Evolutionary conservation across 2,329 filamentous ascomycete genomes (phyloP).

Genomic region (Dothidotthia symphoricarpi): DNA sequence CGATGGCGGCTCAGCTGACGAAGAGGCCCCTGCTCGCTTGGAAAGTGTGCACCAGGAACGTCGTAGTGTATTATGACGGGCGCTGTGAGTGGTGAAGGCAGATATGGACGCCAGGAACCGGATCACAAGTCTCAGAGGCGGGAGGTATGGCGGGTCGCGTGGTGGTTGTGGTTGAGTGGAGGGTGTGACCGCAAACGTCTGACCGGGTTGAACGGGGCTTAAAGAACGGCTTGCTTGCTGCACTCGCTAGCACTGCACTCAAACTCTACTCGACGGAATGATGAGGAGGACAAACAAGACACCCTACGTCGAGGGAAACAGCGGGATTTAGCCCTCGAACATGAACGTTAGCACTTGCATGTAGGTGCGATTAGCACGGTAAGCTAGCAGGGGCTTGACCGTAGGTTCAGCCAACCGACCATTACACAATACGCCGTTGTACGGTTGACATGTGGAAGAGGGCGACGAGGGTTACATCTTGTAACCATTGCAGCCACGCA

Average conservation of each 20-base stretch:
- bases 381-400: slow-evolving; percentile 13
- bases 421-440: slow-evolving; percentile 4
- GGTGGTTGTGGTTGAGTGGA: slow-evolving; percentile 13
- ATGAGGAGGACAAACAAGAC: slow-evolving; percentile 4
- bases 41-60: slow-evolving; percentile 12
- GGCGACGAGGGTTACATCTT: background rate
- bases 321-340: slow-evolving; percentile 27
- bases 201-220: slow-evolving; percentile 19
- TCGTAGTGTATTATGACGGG: slow-evolving; percentile 16
- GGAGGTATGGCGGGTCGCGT: slow-evolving; percentile 23
- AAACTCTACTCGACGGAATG: slow-evolving; percentile 8
- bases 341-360: slow-evolving; percentile 10
- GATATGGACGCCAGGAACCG: slow-evolving; percentile 15
- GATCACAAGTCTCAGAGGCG: slow-evolving; percentile 21
- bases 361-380: slow-evolving; percentile 18
- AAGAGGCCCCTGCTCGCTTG: slow-evolving; percentile 19
- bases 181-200: slow-evolving; percentile 17
- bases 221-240: slow-evolving; percentile 9
- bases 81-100: slow-evolving; percentile 29
- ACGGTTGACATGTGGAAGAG: slow-evolving; percentile 10
- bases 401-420: slow-evolving; percentile 4
- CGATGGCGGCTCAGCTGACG: slow-evolving; percentile 37
- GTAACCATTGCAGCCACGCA: too few species aligned
- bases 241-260: slow-evolving; percentile 12
- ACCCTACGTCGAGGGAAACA: slow-evolving; percentile 16